Base-by-base conservation (phyloP, 257 asterid species). In the Coffea canephora region DNA sequence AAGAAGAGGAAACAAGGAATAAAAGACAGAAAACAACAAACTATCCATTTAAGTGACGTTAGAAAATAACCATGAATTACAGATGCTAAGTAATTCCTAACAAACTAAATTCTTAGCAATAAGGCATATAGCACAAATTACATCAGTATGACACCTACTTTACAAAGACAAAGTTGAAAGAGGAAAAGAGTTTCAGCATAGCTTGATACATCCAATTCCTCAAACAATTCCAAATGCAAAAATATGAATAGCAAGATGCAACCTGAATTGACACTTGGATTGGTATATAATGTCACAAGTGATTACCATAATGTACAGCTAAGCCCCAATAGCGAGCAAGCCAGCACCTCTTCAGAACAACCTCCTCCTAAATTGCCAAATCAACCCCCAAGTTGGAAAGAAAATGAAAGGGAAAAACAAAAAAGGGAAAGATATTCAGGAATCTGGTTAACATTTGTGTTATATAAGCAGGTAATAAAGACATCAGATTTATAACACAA, bases 271-370 rank as follows among this genome's bases (percentile, higher is more conserved):
- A 67, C 49, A 57, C 13, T 49, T 55, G 25, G 52, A 41, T 21
- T 18, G 41, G 49, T 52, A 57, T 71, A 66, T 54, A 80, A 61
- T 55, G 67, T 78, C 80, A 71, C 50, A 82, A 75, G 77, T 8
- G 80, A 87, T 89, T 94, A 96, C 99, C 99, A 84, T 91, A 87
- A 49, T 77, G 91, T 84, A 95, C 86, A 86, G 98, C 98, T 84
- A 96, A 89, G 80, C 95, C 86, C 99, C 99, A 96, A 73, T 94
- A 96, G 74, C 99, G 98, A 88, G 99, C 93, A 84, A 96, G 98
- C 99, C 99, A 96, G 78, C 99, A 96, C 88, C 98, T 91, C 93
- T 96, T 96, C 81, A 96, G 75, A 84, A 94, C 99, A 76, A 96
- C 97, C 87, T 96, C 99, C 90, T 96, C 99, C 99, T 96, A 80